phyloP scores from a whole-genome alignment of 495 filamentous ascomycete species.

The Hyaloscypha bicolor region DNA sequence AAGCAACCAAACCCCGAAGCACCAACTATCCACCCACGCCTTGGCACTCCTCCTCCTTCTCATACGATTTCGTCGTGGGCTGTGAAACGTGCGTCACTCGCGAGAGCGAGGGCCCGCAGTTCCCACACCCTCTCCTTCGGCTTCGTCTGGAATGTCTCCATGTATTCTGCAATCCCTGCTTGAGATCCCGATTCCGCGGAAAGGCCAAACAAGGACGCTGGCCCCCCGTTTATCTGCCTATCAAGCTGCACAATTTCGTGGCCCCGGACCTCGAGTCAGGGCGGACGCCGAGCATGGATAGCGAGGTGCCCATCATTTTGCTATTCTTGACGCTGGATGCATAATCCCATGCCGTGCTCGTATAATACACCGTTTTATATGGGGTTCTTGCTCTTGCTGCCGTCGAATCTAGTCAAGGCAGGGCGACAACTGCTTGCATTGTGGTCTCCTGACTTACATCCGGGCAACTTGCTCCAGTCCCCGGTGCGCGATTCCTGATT shows the following conservation, averaged over 20 bases:
- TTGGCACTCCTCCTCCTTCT: neutral
- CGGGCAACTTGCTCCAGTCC: neutral
- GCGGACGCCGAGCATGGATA: neutral
- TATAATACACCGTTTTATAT: neutral
- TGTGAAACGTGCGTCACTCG: constrained; percentile 1
- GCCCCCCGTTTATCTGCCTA: neutral
- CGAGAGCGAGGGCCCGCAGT: neutral
- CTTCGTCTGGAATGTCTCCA: constrained; percentile 14
- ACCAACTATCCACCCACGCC: neutral
- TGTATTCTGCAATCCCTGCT: constrained; percentile 4
- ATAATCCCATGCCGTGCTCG: neutral
- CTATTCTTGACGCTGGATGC: neutral
- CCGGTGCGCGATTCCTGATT: neutral
- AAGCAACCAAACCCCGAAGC: neutral
- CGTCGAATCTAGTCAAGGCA: neutral
- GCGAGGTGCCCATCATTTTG: neutral
- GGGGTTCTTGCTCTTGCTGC: neutral
- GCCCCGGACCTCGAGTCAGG: neutral
- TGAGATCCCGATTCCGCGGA: constrained; percentile 14
- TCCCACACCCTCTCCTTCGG: neutral
- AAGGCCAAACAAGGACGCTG: neutral
- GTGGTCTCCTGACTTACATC: neutral
- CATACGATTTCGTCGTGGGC: neutral
- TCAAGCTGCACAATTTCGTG: neutral
- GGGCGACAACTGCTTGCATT: neutral